These are phyloP conservation scores for Coccomyxa subellipsoidea DNA, from an alignment of 163 green algal genomes.

Conservation along the genomic window DNA sequence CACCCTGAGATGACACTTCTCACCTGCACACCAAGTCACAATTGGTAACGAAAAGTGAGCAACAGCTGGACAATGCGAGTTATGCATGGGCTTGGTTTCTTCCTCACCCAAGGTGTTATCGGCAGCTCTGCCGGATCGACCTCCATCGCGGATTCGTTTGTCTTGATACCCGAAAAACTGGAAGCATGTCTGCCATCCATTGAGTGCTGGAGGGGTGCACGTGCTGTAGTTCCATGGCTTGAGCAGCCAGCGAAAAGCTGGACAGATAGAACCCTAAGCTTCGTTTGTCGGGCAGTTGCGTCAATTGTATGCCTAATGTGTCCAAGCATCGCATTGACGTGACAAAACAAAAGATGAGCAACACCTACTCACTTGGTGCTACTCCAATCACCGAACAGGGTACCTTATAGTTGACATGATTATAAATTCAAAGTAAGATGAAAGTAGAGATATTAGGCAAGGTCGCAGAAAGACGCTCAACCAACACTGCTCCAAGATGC, in stretches of 20 bases:
- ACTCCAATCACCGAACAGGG: too few relatives aligned
- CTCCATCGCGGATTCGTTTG: slow-evolving; percentile 11
- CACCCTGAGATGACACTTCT: slow-evolving; percentile 75
- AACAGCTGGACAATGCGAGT: not conserved
- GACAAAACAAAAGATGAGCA: not conserved
- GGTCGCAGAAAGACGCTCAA: too few relatives aligned
- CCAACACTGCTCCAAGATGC: too few relatives aligned
- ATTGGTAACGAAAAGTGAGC: not conserved
- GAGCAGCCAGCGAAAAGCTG: not conserved
- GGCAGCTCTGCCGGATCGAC: slow-evolving; percentile 17
- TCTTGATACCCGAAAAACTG: not conserved
- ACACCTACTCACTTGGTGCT: too few relatives aligned
- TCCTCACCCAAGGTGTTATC: slow-evolving; percentile 62
- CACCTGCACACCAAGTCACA: not conserved
- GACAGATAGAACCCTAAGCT: not conserved
- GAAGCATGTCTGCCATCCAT: not conserved
- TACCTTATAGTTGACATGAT: too few relatives aligned
- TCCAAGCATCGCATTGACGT: not conserved
- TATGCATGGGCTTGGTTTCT: not conserved
- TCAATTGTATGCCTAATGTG: not conserved
- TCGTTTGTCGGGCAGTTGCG: not conserved
- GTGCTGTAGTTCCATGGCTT: not conserved
- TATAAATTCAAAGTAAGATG: too few relatives aligned
- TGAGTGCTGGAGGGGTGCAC: not conserved
- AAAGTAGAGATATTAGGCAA: too few relatives aligned